Conservation (phyloP, 768 basidiomycete genomes). For the Lactarius vividus region DNA sequence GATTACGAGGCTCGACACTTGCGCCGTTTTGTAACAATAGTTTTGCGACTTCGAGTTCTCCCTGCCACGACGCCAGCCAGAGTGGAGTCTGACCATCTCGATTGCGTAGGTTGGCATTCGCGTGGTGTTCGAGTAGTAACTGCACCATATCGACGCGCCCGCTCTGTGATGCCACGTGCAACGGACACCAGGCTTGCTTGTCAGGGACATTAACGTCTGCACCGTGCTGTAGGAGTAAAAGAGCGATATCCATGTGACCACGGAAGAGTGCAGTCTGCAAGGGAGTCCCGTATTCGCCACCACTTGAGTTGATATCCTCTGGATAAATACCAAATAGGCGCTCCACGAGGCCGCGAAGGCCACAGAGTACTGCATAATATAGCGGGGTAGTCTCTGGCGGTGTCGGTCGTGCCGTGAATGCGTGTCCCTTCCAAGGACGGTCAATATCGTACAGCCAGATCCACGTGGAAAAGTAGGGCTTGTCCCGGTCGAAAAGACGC, state of each 20-base stretch:
- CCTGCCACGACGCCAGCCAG: neutral
- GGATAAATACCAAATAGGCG: neutral
- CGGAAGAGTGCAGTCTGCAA: neutral
- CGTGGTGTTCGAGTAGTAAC: neutral
- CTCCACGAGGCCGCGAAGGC: neutral
- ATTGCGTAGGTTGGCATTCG: neutral
- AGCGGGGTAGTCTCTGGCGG: neutral
- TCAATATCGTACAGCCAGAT: neutral
- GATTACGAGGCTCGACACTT: neutral
- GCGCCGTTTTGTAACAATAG: neutral
- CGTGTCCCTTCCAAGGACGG: neutral
- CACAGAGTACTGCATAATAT: slow-evolving; percentile 1
- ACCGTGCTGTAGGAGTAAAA: neutral
- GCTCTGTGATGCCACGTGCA: neutral
- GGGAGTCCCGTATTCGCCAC: neutral
- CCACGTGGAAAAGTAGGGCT: neutral
- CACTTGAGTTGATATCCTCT: neutral
- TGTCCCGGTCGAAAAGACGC: neutral
- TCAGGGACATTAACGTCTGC: neutral
- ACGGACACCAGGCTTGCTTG: neutral
- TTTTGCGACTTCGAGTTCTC: neutral
- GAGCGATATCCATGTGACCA: neutral
- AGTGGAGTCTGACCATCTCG: neutral
- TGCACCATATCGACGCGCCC: neutral
- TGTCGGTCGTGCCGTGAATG: neutral